Evolutionary conservation across 441 rosid species (phyloP).

Genomic region (Aquilaria agallochum): DNA sequence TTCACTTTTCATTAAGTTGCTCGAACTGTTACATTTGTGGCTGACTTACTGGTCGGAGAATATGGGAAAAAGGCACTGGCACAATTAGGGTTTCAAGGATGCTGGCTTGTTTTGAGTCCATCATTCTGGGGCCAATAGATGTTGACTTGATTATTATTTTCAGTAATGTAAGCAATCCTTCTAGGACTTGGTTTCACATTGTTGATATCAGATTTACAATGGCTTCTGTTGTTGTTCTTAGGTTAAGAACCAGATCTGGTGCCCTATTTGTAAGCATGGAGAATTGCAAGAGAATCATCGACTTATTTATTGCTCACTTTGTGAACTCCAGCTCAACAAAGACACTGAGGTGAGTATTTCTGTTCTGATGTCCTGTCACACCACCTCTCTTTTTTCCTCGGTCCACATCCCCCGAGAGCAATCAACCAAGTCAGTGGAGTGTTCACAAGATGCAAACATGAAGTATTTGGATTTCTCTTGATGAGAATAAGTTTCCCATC

Average conservation of each 20-base stretch:
- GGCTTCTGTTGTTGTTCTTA: conserved; percentile 27
- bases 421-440: too few species aligned
- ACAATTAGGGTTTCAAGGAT: too few species aligned
- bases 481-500: too few species aligned
- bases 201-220: not conserved
- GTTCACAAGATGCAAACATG: too few species aligned
- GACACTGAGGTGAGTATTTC: conserved; percentile 46
- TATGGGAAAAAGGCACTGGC: too few species aligned
- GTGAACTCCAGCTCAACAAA: conserved; percentile 68
- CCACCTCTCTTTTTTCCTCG: not conserved
- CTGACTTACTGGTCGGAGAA: too few species aligned
- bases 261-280: conserved; percentile 87
- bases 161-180: not conserved
- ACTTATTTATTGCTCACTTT: conserved; percentile 52
- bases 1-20: too few species aligned
- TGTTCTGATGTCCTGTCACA: not conserved
- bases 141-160: not conserved
- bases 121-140: not conserved
- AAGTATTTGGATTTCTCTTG: too few species aligned
- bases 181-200: not conserved
- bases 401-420: too few species aligned
- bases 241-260: conserved; percentile 64
- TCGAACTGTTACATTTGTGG: too few species aligned
- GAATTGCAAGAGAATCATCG: conserved; percentile 56
- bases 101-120: too few species aligned